Conservation (phyloP, 169 alveolate genomes). For the Cryptosporidium baileyi region DNA sequence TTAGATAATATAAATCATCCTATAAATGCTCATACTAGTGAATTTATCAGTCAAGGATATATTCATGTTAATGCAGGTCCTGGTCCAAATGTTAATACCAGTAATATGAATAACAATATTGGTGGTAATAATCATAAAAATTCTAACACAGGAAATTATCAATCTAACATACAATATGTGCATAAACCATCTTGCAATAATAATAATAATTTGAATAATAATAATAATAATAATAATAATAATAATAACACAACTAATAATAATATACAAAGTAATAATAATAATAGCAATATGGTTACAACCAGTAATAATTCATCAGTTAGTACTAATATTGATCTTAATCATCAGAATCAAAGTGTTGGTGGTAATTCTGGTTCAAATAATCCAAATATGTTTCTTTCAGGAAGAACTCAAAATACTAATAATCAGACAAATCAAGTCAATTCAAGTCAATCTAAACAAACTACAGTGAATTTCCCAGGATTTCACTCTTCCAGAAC, state of each 20-base stretch:
- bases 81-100: conserved; percentile 23
- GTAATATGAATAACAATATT: neutral
- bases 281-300: no score
- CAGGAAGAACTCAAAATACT: conserved; percentile 29
- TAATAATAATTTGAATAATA: no score
- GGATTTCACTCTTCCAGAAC: conserved; percentile 59
- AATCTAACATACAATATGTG: neutral
- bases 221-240: no score
- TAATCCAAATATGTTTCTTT: no score
- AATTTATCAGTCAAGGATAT: conserved; percentile 6
- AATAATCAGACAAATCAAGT: neutral
- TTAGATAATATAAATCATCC: neutral
- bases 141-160: neutral
- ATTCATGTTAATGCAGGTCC: neutral
- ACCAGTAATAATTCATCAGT: no score
- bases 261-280: no score
- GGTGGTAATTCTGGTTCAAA: no score
- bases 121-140: no score
- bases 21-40: neutral
- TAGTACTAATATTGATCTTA: no score
- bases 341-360: no score
- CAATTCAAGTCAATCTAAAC: conserved; percentile 1
- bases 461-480: conserved; percentile 42
- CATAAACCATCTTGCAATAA: no score
- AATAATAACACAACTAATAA: no score